These are phyloP conservation scores for Bruguiera hainesii DNA, from an alignment of 441 rosid species.

Conservation along the genomic window DNA sequence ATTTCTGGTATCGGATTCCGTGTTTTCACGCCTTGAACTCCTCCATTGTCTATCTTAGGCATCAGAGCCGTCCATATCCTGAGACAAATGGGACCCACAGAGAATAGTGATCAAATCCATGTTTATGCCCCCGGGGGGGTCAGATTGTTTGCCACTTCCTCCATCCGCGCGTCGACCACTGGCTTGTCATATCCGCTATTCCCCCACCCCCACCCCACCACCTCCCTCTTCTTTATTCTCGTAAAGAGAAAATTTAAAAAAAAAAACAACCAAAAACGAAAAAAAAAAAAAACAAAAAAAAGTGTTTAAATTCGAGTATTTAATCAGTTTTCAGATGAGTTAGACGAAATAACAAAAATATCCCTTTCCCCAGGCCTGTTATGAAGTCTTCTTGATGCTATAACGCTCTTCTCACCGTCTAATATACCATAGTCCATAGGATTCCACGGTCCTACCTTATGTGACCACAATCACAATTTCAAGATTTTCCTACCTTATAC, in stretches of 20 bases:
- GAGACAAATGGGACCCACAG: conserved; percentile 8
- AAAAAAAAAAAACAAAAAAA: conserved; percentile 4
- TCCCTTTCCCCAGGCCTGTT: no score
- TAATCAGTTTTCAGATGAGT: conserved; percentile 7
- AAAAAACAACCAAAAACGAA: no score
- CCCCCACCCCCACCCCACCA: neutral
- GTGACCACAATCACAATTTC: no score
- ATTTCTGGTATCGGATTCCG: conserved; percentile 16
- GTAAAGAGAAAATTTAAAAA: no score
- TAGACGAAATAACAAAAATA: neutral
- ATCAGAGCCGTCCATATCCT: conserved; percentile 25
- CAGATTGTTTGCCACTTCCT: conserved; percentile 31
- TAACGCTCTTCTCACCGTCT: no score
- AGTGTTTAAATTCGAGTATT: conserved; percentile 20
- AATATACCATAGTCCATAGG: no score
- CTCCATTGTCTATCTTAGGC: neutral
- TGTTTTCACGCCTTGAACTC: conserved; percentile 10
- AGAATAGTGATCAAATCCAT: conserved; percentile 30
- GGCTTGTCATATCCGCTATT: conserved; percentile 27
- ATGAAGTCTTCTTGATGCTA: no score
- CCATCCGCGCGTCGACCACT: conserved; percentile 8
- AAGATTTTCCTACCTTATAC: no score
- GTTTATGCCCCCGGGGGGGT: conserved; percentile 21
- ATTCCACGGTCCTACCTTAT: no score
- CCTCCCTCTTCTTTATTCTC: conserved; percentile 10